These are phyloP conservation scores for Neonectria faginata DNA, from an alignment of 2,329 filamentous ascomycete species.

Conservation along the genomic window DNA sequence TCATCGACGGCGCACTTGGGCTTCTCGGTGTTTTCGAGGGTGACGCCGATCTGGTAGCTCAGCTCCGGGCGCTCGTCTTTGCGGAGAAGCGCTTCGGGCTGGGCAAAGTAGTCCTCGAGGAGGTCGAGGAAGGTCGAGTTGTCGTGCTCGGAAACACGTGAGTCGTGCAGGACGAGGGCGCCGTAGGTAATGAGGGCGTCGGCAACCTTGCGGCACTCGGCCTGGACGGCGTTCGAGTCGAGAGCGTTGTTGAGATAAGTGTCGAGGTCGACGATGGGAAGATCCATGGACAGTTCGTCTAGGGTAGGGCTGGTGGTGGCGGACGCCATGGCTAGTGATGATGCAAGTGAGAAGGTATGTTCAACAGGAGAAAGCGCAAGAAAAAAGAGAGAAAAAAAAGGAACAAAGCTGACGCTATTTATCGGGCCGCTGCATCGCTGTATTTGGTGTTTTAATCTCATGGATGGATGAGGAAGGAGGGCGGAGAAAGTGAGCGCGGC, in stretches of 20 bases:
- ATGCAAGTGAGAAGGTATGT: background rate
- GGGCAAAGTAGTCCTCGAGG: constrained; percentile 74
- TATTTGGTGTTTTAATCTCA: background rate
- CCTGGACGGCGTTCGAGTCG: constrained; percentile 57
- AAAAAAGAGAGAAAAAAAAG: background rate
- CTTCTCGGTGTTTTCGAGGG: constrained; percentile 72
- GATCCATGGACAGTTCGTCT: constrained; percentile 61
- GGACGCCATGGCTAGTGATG: constrained; percentile 5
- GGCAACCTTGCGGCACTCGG: constrained; percentile 66
- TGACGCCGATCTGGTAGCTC: constrained; percentile 71
- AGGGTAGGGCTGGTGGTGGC: constrained; percentile 40
- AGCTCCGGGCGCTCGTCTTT: constrained; percentile 68
- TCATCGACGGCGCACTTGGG: constrained; percentile 73
- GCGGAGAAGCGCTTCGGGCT: constrained; percentile 60
- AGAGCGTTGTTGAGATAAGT: constrained; percentile 61
- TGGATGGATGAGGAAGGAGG: constrained; percentile 22
- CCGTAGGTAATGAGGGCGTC: constrained; percentile 69
- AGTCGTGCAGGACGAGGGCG: constrained; percentile 70
- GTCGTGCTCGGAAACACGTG: constrained; percentile 66
- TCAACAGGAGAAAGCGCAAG: too few relatives aligned
- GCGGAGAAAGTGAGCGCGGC: background rate
- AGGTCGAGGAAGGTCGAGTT: constrained; percentile 70
- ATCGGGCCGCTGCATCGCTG: background rate
- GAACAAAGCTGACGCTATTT: background rate
- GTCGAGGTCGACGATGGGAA: constrained; percentile 71